Conservation (phyloP, 805 yeast genomes). For the Saturnispora galanensis region DNA sequence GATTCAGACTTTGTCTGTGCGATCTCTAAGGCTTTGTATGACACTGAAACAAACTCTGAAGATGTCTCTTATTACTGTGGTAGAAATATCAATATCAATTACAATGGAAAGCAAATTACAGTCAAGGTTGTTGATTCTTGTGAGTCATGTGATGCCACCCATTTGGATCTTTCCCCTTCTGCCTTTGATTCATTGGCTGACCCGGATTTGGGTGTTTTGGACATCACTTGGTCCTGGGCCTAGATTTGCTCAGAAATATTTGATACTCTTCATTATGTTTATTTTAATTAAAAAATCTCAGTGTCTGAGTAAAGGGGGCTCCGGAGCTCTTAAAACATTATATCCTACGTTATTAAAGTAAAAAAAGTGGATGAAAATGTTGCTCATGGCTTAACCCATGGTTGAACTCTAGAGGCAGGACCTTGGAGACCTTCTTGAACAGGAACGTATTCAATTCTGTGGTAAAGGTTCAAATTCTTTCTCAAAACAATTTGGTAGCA, state of each 20-base stretch:
- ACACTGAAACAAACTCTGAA: slow-evolving; percentile 17
- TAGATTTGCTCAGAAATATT: background rate
- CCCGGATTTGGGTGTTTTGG: slow-evolving; percentile 35
- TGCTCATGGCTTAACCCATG: slow-evolving; percentile 41
- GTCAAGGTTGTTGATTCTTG: slow-evolving; percentile 49
- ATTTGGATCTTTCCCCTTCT: slow-evolving; percentile 45
- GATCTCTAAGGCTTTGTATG: slow-evolving; percentile 34
- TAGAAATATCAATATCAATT: slow-evolving; percentile 35
- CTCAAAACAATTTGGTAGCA: slow-evolving; percentile 86
- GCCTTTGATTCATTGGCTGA: slow-evolving; percentile 42
- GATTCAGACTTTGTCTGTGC: slow-evolving; percentile 40
- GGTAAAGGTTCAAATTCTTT: slow-evolving; percentile 79
- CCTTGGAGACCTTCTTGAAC: slow-evolving; percentile 62
- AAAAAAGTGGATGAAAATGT: background rate
- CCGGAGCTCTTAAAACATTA: background rate
- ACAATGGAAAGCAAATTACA: slow-evolving; percentile 38
- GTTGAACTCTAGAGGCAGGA: slow-evolving; percentile 43
- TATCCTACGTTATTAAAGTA: background rate
- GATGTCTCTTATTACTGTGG: slow-evolving; percentile 38
- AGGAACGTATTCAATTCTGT: slow-evolving; percentile 75
- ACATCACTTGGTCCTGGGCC: slow-evolving; percentile 37
- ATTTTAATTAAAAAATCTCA: no score
- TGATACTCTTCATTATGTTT: no score
- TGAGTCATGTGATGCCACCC: slow-evolving; percentile 35
- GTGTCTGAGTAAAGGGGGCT: no score